Conservation (phyloP, 352 stramenopile genomes). For the Plasmopara muralis region DNA sequence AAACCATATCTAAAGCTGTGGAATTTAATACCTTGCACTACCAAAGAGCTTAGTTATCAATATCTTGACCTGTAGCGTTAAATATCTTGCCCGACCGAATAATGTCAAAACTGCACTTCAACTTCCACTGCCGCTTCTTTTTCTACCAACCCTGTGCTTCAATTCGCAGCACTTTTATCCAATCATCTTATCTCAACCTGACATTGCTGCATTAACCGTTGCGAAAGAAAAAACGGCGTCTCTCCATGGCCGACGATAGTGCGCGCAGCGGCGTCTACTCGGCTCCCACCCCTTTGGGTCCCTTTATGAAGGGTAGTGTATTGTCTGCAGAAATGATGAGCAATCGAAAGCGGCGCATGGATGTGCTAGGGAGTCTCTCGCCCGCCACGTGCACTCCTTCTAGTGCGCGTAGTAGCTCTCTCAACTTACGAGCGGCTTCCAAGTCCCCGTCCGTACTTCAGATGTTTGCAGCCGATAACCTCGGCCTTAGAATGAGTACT, state of each 20-base stretch:
- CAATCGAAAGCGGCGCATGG: slow-evolving; percentile 24
- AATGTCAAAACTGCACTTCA: too few species aligned
- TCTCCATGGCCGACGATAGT: slow-evolving; percentile 17
- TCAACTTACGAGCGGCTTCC: slow-evolving; percentile 6
- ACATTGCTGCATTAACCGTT: slow-evolving; percentile 12
- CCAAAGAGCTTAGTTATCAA: too few species aligned
- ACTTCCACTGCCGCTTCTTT: slow-evolving; percentile 1
- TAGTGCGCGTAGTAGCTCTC: slow-evolving; percentile 5
- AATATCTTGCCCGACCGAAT: too few species aligned
- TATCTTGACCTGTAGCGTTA: too few species aligned
- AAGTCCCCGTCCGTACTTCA: slow-evolving; percentile 21
- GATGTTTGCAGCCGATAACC: slow-evolving; percentile 12
- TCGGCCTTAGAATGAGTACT: slow-evolving; percentile 1
- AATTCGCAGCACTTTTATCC: slow-evolving; percentile 4
- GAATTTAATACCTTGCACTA: too few species aligned
- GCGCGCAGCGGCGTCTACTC: slow-evolving; percentile 6
- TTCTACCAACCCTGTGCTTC: slow-evolving; percentile 8
- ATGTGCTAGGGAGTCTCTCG: slow-evolving; percentile 15
- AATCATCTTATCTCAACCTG: slow-evolving; percentile 2
- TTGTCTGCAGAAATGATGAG: slow-evolving; percentile 1
- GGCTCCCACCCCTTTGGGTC: slow-evolving; percentile 12
- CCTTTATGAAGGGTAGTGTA: slow-evolving; percentile 13
- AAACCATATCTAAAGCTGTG: too few species aligned
- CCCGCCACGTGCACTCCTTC: slow-evolving; percentile 13
- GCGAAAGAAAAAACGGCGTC: slow-evolving; percentile 6